Percentiles rank a stretch among this genome's conserved stretches.
These are phyloP conservation scores for Biscogniauxia sp. DNA, from an alignment of 2,329 filamentous ascomycete species.

Conservation along the genomic window DNA sequence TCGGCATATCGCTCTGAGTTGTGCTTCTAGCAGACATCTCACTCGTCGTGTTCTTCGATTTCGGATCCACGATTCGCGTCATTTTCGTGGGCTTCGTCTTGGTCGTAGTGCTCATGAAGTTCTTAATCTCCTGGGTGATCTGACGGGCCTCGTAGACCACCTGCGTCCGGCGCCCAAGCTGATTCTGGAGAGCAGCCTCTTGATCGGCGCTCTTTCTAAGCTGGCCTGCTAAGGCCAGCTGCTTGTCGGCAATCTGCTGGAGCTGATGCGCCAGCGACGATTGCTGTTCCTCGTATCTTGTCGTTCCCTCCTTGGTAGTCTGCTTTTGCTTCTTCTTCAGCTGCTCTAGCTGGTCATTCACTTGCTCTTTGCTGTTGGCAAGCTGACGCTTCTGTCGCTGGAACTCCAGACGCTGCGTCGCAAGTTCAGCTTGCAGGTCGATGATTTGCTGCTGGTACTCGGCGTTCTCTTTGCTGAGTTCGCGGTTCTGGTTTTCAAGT, in stretches of 20 bases:
- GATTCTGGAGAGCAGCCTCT: constrained; percentile 17
- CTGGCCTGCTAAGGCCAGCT: constrained; percentile 18
- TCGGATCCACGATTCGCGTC: constrained; percentile 33
- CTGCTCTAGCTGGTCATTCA: constrained; percentile 45
- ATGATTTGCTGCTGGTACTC: constrained; percentile 25
- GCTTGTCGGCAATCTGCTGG: constrained; percentile 19
- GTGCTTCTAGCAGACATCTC: constrained; percentile 37
- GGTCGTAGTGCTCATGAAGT: constrained; percentile 23
- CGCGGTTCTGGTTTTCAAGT: constrained; percentile 22
- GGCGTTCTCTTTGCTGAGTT: constrained; percentile 23
- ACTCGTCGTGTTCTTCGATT: constrained; percentile 26
- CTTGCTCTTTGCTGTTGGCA: constrained; percentile 17
- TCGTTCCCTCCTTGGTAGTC: constrained; percentile 15
- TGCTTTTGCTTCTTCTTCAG: constrained; percentile 31
- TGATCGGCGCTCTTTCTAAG: constrained; percentile 20
- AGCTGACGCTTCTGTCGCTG: constrained; percentile 24
- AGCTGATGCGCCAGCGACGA: constrained; percentile 22
- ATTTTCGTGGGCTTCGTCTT: constrained; percentile 32
- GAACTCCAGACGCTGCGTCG: constrained; percentile 11
- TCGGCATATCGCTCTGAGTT: constrained; percentile 31
- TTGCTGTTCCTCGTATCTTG: constrained; percentile 19
- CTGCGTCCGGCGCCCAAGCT: constrained; percentile 16
- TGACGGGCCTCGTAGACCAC: constrained; percentile 23
- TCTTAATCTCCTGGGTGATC: constrained; percentile 23
- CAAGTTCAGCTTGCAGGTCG: constrained; percentile 19